Evolutionary conservation across 2,329 filamentous ascomycete genomes (phyloP).

Genomic region (Botrytis paeoniae): DNA sequence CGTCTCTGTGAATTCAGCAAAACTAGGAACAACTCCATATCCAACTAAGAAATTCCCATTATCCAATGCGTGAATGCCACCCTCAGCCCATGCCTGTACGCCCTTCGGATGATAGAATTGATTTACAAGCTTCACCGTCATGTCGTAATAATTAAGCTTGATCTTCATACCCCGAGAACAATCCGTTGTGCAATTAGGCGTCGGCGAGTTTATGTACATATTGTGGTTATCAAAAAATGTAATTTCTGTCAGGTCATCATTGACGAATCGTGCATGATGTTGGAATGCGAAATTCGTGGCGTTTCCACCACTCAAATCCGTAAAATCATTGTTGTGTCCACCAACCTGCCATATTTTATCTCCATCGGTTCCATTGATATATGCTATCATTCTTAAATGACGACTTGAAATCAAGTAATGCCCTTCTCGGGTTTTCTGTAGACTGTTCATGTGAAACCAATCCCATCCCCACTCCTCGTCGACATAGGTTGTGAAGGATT

Average conservation of each 20-base stretch:
- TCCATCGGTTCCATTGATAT: neutral
- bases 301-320: neutral
- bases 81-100: slow-evolving; percentile 44
- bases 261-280: slow-evolving; percentile 42
- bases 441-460: slow-evolving; percentile 38
- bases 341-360: neutral
- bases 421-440: slow-evolving; percentile 21
- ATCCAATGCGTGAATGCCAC: slow-evolving; percentile 45
- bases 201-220: slow-evolving; percentile 19
- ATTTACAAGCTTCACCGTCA: slow-evolving; percentile 44
- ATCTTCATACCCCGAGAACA: slow-evolving; percentile 40
- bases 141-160: slow-evolving; percentile 40
- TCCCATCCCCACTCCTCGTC: slow-evolving; percentile 28
- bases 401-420: neutral
- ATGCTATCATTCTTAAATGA: neutral
- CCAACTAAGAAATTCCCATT: slow-evolving; percentile 47
- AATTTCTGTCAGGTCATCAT: slow-evolving; percentile 36
- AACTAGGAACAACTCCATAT: slow-evolving; percentile 49
- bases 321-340: neutral
- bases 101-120: slow-evolving; percentile 41
- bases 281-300: neutral
- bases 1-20: slow-evolving; percentile 45
- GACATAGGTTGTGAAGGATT: slow-evolving; percentile 22
- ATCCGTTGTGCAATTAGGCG: slow-evolving; percentile 2
- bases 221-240: slow-evolving; percentile 38